Evolutionary conservation across 1,139 yeast genomes (phyloP).

Genomic region (Pichia sp.): DNA sequence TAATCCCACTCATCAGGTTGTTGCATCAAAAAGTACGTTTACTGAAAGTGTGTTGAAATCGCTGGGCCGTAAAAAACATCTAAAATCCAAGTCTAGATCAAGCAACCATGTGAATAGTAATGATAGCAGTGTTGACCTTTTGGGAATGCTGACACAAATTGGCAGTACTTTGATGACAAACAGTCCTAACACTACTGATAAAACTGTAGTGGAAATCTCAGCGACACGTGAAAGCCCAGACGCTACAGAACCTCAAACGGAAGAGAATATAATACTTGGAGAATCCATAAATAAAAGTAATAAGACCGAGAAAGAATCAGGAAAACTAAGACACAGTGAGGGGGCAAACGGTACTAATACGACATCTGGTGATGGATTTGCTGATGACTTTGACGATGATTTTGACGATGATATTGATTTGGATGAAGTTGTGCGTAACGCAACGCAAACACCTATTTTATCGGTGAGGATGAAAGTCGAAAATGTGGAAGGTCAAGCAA

Average conservation of each 20-base stretch:
- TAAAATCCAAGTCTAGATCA: neutral
- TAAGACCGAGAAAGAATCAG: no score
- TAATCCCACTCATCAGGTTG: conserved; percentile 12
- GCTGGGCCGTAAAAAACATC: conserved; percentile 1
- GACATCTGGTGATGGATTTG: no score
- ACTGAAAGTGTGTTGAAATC: conserved; percentile 20
- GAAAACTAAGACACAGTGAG: no score
- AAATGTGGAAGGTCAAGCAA: neutral
- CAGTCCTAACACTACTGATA: neutral
- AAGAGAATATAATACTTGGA: no score
- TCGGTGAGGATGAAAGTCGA: no score
- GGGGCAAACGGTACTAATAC: no score
- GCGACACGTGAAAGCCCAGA: no score
- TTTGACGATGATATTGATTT: conserved; percentile 23
- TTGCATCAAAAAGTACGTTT: conserved; percentile 18
- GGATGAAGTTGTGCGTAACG: conserved; percentile 20
- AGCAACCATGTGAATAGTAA: neutral
- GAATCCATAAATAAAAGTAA: no score
- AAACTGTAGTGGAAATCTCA: no score
- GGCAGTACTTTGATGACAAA: conserved; percentile 11
- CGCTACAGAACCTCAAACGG: no score
- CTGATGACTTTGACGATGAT: no score
- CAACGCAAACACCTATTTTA: neutral
- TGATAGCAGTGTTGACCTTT: conserved; percentile 14
- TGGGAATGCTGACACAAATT: conserved; percentile 19